phyloP scores from a whole-genome alignment of 2,329 filamentous ascomycete genomes.

The Penicillium italicum region DNA sequence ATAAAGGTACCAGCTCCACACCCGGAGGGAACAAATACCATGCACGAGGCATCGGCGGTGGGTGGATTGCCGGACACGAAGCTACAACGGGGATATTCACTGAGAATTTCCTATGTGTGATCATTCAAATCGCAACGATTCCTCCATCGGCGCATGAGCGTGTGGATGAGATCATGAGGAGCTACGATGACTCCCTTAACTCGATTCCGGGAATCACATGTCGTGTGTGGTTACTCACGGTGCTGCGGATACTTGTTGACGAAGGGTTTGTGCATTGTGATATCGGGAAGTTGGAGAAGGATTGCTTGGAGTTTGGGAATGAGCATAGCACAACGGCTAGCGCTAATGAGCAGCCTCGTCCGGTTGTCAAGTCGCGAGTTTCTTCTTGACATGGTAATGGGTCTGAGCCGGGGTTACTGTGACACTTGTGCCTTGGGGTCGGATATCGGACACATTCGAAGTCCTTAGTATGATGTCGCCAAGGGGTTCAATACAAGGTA shows the following conservation, averaged over 20 bases:
- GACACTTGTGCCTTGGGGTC: not conserved
- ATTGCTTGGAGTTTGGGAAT: no score
- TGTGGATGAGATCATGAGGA: conserved; percentile 2
- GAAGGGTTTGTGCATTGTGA: no score
- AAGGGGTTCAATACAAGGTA: not conserved
- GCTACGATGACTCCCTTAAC: not conserved
- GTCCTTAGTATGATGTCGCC: not conserved
- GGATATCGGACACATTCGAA: not conserved
- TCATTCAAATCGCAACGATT: not conserved
- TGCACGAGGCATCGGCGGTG: not conserved
- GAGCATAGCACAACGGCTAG: no score
- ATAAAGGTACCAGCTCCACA: not conserved
- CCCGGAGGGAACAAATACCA: conserved; percentile 10
- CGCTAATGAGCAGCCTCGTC: no score
- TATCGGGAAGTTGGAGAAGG: no score
- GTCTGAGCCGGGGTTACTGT: not conserved
- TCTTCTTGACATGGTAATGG: not conserved
- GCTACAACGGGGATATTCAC: not conserved
- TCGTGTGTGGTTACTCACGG: no score
- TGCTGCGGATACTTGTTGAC: no score
- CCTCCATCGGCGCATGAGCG: not conserved
- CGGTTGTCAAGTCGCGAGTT: not conserved
- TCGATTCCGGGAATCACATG: no score
- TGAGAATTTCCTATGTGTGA: not conserved
- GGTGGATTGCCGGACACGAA: conserved; percentile 16